phyloP scores from a whole-genome alignment of 2,329 filamentous ascomycete genomes.

The Penicillium sp. region DNA sequence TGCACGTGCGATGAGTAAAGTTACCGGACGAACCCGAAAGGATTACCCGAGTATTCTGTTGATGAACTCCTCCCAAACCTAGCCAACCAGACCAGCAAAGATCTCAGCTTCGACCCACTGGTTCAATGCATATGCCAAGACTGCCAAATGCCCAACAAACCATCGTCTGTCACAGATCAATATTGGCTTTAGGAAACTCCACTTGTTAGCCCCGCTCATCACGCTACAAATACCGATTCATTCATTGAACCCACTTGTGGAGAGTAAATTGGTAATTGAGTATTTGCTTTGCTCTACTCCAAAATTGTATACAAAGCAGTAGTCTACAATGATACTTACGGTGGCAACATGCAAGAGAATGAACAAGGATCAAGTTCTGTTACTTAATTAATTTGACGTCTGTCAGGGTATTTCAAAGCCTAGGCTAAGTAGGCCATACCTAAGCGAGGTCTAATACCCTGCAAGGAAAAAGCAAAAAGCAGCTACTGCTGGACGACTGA shows the following conservation, averaged over 20 bases:
- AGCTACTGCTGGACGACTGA: background rate
- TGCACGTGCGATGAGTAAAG: background rate
- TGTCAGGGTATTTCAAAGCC: background rate
- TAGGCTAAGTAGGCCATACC: background rate
- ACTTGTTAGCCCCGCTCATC: background rate
- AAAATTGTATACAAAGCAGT: background rate
- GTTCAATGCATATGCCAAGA: conserved; percentile 3
- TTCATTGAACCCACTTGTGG: background rate
- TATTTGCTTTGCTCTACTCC: background rate
- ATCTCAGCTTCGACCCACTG: background rate
- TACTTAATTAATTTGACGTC: background rate
- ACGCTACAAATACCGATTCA: background rate
- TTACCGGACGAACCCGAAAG: background rate
- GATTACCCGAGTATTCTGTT: background rate
- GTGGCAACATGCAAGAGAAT: background rate
- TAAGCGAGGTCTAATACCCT: background rate
- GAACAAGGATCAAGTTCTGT: background rate
- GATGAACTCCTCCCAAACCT: conserved; percentile 10
- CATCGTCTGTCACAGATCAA: background rate
- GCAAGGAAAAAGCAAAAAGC: background rate
- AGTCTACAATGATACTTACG: background rate
- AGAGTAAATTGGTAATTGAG: background rate
- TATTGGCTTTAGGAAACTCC: background rate
- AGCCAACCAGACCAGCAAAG: conserved; percentile 6
- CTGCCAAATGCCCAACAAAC: conserved; percentile 4